Base-by-base conservation (phyloP, 805 yeast species). In the Myxozyma sirexii region DNA sequence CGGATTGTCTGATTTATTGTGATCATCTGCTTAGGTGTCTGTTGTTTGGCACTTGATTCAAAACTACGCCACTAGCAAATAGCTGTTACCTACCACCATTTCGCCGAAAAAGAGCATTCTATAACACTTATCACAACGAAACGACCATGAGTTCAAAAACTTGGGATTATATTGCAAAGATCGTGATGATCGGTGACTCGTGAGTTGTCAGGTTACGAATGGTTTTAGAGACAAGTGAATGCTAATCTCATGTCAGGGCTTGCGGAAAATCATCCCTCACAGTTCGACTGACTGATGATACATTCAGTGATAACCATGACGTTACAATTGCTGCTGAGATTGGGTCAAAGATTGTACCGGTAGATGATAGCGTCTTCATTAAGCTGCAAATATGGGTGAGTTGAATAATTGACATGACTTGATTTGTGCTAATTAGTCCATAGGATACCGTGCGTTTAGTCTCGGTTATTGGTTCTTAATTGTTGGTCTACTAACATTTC, bases 301-400 rank as follows among this genome's bases (percentile, higher is more conserved):
- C 74, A 43, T 73, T 73, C 61, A 66, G 70, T 15, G 73, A 71
- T 26, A 64, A 65, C 35, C 76, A 73, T 41, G 75, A 72, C 45
- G 75, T 73, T 26, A 73, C 76, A 2, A 72, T 73, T 35, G 76
- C 76, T 13, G 76, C 76, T 8, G 76, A 73, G 56, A 73, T 73
- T 37, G 76, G 76, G 37, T 70, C 75, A 39, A 72, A 72, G 54
- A 69, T 73, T 45, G 59, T 73, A 17, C 63, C 67, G 3, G 75
- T 72, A 13, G 75, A 72, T 21, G 69, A 63, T 26, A 54, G 45
- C 31, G 67, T 69, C 56, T 62, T 61, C 55, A 73, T 73, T 54
- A 73, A 73, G 61, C 71, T 73, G 19, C 76, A 73, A 56, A 72
- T 73, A 19, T 73, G 76, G 76, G 75, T 71, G 42, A 33, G 61